Base-by-base conservation (phyloP, 1,139 yeast species). In the Diutina catenulata region DNA sequence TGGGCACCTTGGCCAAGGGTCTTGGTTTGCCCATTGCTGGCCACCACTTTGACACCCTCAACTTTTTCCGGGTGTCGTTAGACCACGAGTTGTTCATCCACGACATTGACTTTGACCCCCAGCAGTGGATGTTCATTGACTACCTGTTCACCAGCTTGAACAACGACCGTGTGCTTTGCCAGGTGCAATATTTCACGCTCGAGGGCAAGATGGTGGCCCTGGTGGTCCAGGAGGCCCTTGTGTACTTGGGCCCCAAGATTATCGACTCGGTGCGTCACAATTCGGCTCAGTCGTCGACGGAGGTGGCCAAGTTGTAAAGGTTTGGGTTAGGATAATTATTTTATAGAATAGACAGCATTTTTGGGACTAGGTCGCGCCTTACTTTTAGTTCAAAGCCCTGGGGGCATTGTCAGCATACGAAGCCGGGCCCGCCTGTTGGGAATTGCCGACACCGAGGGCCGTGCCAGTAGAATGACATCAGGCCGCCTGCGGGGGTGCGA, bases 41-140 rank as follows among this genome's bases (percentile, higher is more conserved):
- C 7, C 20, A 19, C 6, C 14, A 28, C 11, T 18, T 28, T 15
- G 47, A 39, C 28, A 50, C 48, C 28, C 51, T 44, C 11, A 50
- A 44, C 43, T 62, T 59, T 38, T 63, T 65, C 43, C 57, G 63
- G 4, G 64, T 65, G 3, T 62, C 68, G 7, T 53, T 66, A 39
- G 72, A 66, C 49, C 72, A 66, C 42, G 47, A 64, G 6, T 52
- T 66, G 7, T 63, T 55, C 42, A 62, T 62, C 47, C 72, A 66
- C 43, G 70, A 65, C 41, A 67, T 57, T 37, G 57, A 56, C 35
- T 64, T 64, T 39, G 66, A 65, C 42, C 70, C 68, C 2, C 58
- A 59, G 5, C 49, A 58, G 22, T 66, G 70, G 69, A 49, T 57
- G 36, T 60, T 56, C 38, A 57, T 61, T 42, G 55, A 54, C 29